Evolutionary conservation across 2,329 filamentous ascomycete genomes (phyloP).

Genomic region (Trichoderma asperellum): DNA sequence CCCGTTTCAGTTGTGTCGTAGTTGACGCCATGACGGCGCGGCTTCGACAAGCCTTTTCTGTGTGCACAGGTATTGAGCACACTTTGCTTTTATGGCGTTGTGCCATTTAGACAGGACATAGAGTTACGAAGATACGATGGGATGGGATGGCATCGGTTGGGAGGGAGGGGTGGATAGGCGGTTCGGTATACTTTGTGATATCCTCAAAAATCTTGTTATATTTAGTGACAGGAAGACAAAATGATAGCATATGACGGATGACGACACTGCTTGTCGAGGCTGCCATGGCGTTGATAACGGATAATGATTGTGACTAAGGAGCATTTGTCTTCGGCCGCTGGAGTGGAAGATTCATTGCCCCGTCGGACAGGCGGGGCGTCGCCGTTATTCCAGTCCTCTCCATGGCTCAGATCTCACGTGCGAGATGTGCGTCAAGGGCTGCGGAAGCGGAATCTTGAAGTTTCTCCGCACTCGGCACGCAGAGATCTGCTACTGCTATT

Average conservation of each 20-base stretch:
- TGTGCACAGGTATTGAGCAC: background rate
- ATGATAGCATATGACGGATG: conserved; percentile 17
- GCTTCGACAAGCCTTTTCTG: background rate
- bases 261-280: conserved; percentile 1
- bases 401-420: background rate
- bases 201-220: conserved; percentile 18
- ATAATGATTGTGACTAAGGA: conserved; percentile 12
- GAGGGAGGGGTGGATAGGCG: conserved; percentile 15
- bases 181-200: conserved; percentile 27
- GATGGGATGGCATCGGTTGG: conserved; percentile 34
- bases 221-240: conserved; percentile 10
- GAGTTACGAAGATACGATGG: conserved; percentile 41
- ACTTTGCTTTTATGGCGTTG: conserved; percentile 28
- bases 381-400: background rate
- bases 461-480: background rate
- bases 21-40: background rate
- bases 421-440: background rate
- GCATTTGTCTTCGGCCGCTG: background rate
- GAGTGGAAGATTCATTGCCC: background rate
- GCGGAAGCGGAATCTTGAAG: background rate
- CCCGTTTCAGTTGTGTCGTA: conserved; percentile 45
- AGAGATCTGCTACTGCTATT: background rate
- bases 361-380: background rate
- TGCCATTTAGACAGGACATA: conserved; percentile 33
- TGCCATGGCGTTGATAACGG: conserved; percentile 11